These are phyloP conservation scores for Talaromyces albobiverticillius DNA, from an alignment of 2,329 filamentous ascomycete species.

Conservation along the genomic window DNA sequence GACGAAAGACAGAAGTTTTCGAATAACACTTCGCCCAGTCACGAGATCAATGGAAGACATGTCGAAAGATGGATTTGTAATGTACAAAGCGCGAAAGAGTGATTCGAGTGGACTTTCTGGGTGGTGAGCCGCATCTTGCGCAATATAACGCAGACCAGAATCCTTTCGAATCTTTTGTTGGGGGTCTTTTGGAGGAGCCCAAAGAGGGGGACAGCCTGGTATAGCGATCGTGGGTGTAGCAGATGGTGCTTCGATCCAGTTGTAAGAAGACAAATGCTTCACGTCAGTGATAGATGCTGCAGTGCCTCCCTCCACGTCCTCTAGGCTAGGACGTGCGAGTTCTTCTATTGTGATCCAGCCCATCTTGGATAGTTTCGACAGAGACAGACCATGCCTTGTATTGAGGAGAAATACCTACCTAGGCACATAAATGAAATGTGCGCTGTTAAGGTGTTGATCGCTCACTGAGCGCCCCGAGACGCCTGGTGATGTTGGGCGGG, in stretches of 20 bases:
- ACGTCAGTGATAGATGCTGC: slow-evolving; percentile 22
- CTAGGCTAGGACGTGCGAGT: not conserved
- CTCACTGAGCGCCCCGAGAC: no score
- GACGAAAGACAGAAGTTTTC: slow-evolving; percentile 49
- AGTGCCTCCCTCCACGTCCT: not conserved
- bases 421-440: no score
- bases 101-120: slow-evolving; percentile 47
- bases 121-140: slow-evolving; percentile 46
- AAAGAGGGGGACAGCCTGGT: slow-evolving; percentile 43
- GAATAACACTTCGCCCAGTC: slow-evolving; percentile 49
- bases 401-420: no score
- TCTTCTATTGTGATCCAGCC: not conserved
- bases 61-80: slow-evolving; percentile 35
- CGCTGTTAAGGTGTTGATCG: no score
- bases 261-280: slow-evolving; percentile 49
- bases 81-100: slow-evolving; percentile 45
- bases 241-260: slow-evolving; percentile 45
- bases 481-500: no score
- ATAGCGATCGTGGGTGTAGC: slow-evolving; percentile 46
- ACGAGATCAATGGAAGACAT: slow-evolving; percentile 41
- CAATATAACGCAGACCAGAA: slow-evolving; percentile 41
- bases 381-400: no score
- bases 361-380: no score
- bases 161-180: no score
- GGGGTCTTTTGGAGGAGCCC: slow-evolving; percentile 29